These are phyloP conservation scores for Cyberlindnera euphorbiiphila DNA, from an alignment of 805 yeast genomes.

Conservation along the genomic window DNA sequence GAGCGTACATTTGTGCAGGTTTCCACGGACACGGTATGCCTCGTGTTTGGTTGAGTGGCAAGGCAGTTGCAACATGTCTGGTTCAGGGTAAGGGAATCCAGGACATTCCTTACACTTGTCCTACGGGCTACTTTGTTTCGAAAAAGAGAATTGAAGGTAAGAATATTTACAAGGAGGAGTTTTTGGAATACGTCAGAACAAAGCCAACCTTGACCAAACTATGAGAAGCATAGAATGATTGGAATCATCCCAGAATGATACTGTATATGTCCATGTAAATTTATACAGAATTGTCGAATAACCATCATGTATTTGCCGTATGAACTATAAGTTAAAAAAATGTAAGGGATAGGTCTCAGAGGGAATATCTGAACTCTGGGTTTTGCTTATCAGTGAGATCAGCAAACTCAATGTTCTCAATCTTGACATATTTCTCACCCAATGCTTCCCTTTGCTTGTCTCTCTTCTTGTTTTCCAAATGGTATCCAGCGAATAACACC, in stretches of 20 bases:
- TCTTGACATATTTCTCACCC: conserved; percentile 24
- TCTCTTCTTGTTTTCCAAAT: conserved; percentile 41
- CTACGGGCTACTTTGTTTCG: conserved; percentile 17
- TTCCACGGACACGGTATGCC: conserved; percentile 54
- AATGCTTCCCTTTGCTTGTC: conserved; percentile 30
- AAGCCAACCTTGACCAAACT: conserved; percentile 5
- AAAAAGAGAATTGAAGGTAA: conserved; percentile 19
- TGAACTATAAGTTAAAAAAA: background rate
- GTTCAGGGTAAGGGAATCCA: conserved; percentile 10
- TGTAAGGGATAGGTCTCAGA: conserved; percentile 1
- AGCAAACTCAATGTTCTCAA: conserved; percentile 38
- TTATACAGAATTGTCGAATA: no score
- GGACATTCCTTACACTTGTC: conserved; percentile 19
- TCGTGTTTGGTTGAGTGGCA: conserved; percentile 37
- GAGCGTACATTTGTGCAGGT: conserved; percentile 42
- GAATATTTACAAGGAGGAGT: conserved; percentile 11
- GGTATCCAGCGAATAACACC: conserved; percentile 27
- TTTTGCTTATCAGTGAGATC: conserved; percentile 40
- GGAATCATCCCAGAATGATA: background rate
- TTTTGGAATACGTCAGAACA: conserved; percentile 7
- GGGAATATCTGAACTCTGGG: conserved; percentile 33
- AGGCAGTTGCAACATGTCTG: conserved; percentile 34
- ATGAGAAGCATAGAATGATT: background rate
- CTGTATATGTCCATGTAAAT: background rate
- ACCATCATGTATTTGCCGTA: no score